These are phyloP conservation scores for Plasmodium gaboni DNA, from an alignment of 169 alveolate species.

Conservation along the genomic window DNA sequence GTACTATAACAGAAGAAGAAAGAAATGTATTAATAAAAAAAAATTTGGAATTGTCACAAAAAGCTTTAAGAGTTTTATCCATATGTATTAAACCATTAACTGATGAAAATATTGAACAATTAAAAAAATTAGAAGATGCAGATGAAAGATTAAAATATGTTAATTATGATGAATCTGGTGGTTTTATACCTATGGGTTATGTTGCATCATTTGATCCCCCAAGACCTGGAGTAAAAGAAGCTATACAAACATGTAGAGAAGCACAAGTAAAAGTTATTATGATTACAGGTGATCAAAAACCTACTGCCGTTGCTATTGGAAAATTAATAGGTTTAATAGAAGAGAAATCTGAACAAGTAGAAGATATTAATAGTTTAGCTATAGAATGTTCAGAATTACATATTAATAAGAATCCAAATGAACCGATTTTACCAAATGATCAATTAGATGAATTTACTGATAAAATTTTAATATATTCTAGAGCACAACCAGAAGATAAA, in stretches of 20 bases:
- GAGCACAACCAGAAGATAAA: constrained; percentile 93
- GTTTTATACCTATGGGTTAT: constrained; percentile 87
- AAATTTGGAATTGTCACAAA: constrained; percentile 83
- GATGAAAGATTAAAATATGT: constrained; percentile 87
- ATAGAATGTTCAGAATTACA: constrained; percentile 81
- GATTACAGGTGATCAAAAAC: constrained; percentile 88
- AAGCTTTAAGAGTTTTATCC: constrained; percentile 91
- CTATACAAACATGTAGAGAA: constrained; percentile 94
- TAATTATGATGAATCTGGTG: constrained; percentile 58
- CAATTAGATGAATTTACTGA: constrained; percentile 85
- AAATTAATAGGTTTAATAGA: constrained; percentile 90
- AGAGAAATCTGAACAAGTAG: constrained; percentile 3
- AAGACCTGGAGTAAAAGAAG: constrained; percentile 97
- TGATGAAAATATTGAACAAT: constrained; percentile 79
- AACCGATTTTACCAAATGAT: constrained; percentile 85
- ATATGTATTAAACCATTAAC: constrained; percentile 89
- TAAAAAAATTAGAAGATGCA: constrained; percentile 84
- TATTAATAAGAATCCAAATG: constrained; percentile 83
- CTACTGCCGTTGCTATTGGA: constrained; percentile 91
- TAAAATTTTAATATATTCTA: constrained; percentile 87
- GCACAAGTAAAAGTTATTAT: constrained; percentile 99
- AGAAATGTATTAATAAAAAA: constrained; percentile 19
- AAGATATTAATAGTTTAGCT: neutral
- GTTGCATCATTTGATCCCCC: constrained; percentile 96
- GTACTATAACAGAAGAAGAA: constrained; percentile 29